These are phyloP conservation scores for Vanderwaltozyma tropicalis DNA, from an alignment of 805 yeast species.

Conservation along the genomic window DNA sequence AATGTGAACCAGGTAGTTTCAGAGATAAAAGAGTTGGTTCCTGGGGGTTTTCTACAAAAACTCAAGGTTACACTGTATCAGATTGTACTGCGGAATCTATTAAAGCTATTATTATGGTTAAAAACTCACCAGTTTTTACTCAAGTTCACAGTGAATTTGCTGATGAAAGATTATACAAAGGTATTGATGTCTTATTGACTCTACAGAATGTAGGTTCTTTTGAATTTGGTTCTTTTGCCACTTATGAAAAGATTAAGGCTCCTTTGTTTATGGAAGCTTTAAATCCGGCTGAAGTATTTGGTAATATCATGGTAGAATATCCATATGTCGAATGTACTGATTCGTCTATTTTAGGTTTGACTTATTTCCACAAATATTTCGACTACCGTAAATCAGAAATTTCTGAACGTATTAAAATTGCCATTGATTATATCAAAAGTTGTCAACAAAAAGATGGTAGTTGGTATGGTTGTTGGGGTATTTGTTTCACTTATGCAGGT, in stretches of 20 bases:
- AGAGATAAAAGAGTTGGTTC: conserved; percentile 81
- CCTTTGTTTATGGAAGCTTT: conserved; percentile 63
- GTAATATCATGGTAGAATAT: conserved; percentile 96
- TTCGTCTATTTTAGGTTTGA: conserved; percentile 81
- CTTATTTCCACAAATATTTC: conserved; percentile 59
- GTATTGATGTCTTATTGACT: conserved; percentile 63
- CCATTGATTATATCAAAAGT: conserved; percentile 57
- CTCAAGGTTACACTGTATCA: conserved; percentile 92
- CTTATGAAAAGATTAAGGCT: conserved; percentile 81
- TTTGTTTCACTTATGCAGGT: conserved; percentile 89
- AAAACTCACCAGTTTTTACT: conserved; percentile 44
- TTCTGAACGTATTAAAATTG: conserved; percentile 56
- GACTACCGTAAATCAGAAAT: conserved; percentile 61
- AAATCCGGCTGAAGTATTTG: conserved; percentile 97
- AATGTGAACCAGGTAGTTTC: conserved; percentile 66
- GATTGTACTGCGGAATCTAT: conserved; percentile 96
- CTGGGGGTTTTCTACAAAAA: conserved; percentile 93
- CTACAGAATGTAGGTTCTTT: conserved; percentile 72
- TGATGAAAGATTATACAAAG: conserved; percentile 46
- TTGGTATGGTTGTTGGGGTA: conserved; percentile 99
- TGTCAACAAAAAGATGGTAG: conserved; percentile 77
- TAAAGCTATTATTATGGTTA: conserved; percentile 89
- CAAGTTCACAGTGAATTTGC: conserved; percentile 43
- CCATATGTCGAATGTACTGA: conserved; percentile 98
- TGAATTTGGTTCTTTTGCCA: conserved; percentile 85